A percentile compares a stretch with the other conserved stretches of the same genome.
These are phyloP conservation scores for Dacryopinax spathularia DNA, from an alignment of 768 basidiomycete species.

Conservation along the genomic window DNA sequence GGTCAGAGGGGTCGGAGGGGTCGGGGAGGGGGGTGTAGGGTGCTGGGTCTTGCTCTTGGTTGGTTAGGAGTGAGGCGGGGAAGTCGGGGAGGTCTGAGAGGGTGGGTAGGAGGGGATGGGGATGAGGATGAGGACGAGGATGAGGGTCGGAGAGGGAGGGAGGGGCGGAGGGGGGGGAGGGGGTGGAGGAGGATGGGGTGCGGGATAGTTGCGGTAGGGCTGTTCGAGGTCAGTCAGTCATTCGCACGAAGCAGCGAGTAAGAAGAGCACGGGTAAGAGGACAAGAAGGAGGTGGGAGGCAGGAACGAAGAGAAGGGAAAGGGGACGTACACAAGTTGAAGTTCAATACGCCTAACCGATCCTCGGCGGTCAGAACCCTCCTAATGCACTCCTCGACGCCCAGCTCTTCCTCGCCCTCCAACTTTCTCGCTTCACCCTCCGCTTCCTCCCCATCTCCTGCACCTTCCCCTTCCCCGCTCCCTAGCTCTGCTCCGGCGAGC, in stretches of 20 bases:
- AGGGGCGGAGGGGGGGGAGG: neutral
- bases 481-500: too few species aligned
- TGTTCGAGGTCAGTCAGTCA: neutral
- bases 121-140: neutral
- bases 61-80: too few species aligned
- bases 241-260: neutral
- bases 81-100: neutral
- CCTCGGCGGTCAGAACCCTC: neutral
- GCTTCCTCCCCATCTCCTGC: neutral
- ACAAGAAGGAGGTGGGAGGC: too few species aligned
- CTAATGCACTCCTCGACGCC: neutral
- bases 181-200: neutral
- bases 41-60: too few species aligned
- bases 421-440: neutral
- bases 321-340: neutral
- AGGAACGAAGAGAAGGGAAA: too few species aligned
- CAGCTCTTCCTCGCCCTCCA: neutral
- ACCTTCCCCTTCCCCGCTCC: neutral
- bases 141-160: neutral
- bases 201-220: neutral
- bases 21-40: too few species aligned
- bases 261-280: too few species aligned
- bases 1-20: neutral
- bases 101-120: neutral
- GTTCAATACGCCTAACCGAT: neutral